phyloP scores from a whole-genome alignment of 83 land plant species.

The Thuja plicata region DNA sequence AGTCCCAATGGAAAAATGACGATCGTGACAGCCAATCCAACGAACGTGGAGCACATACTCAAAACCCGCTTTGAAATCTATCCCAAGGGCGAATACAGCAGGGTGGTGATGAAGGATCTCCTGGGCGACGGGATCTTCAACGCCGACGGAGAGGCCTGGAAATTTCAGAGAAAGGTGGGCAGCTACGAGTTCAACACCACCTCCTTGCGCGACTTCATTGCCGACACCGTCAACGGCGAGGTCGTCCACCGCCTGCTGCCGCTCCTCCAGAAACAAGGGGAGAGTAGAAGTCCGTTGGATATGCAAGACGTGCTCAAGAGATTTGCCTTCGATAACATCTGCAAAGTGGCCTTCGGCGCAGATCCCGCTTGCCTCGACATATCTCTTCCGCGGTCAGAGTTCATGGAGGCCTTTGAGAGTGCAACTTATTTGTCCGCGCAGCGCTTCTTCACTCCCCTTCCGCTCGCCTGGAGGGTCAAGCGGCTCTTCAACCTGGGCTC shows the following conservation, averaged over 20 bases:
- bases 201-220: slow-evolving; percentile 33
- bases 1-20: background rate
- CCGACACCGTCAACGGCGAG: slow-evolving; percentile 28
- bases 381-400: background rate
- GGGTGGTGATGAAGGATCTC: slow-evolving; percentile 31
- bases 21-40: slow-evolving; percentile 48
- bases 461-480: slow-evolving; percentile 24
- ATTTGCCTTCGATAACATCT: slow-evolving; percentile 44
- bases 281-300: slow-evolving; percentile 19
- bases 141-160: slow-evolving; percentile 59
- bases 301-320: slow-evolving; percentile 47
- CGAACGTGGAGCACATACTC: slow-evolving; percentile 52
- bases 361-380: slow-evolving; percentile 35
- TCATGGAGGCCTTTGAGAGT: slow-evolving; percentile 20
- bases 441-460: background rate
- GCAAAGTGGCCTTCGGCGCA: slow-evolving; percentile 42
- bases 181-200: slow-evolving; percentile 37
- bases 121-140: slow-evolving; percentile 69
- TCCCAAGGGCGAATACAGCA: slow-evolving; percentile 43
- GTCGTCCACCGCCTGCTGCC: slow-evolving; percentile 40
- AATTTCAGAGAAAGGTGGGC: slow-evolving; percentile 54
- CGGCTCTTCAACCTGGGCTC: slow-evolving; percentile 19
- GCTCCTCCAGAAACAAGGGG: background rate
- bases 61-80: slow-evolving; percentile 42
- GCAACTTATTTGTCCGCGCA: slow-evolving; percentile 18